Base-by-base conservation (phyloP, 1,284 basidiomycete genomes). In the Ustilago nuda region DNA sequence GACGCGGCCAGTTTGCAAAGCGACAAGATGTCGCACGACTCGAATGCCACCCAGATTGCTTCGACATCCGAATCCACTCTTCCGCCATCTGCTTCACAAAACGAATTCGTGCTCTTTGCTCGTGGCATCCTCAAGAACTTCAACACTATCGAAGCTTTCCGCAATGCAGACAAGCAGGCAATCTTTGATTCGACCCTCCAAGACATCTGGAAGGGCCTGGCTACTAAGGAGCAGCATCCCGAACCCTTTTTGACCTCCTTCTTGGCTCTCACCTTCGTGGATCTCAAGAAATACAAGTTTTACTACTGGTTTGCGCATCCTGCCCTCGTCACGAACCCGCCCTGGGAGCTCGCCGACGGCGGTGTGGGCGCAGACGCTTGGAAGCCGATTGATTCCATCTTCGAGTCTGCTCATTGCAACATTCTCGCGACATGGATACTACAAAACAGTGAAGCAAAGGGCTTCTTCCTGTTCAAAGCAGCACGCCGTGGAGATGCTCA, bases 251-350 rank as follows among this genome's bases (percentile, higher is more conserved):
- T 98, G 55, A 92, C 90, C 64, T 89, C 89, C 2, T 98, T 98
- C 87, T 88, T 98, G 15, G 88, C 97, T 32, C 92, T 99, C 77
- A 94, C 94, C 0, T 99, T 92, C 82, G 93, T 97, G 0, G 97
- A 99, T 86, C 91, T 99, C 68, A 99, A 99, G 89, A 98, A 96
- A 87, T 98, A 96, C 88, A 92, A 92, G 75, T 98, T 94, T 86
- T 95, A 92, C 85, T 98, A 99, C 87, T 98, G 96, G 95, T 98
- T 98, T 82, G 93, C 93, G 0, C 97, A 98, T 86, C 97, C 97
- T 0, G 94, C 94, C 0, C 91, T 98, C 65, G 90, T 92, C 0
- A 89, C 76, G 1, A 75, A 75, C 41, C 81, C 83, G 0, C 63
- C 72, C 3, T 85, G 84, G 84, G 91, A 94, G 87, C 89, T 94